Conservation (phyloP, 495 filamentous ascomycete genomes). For the Clavariopsis aquatica region DNA sequence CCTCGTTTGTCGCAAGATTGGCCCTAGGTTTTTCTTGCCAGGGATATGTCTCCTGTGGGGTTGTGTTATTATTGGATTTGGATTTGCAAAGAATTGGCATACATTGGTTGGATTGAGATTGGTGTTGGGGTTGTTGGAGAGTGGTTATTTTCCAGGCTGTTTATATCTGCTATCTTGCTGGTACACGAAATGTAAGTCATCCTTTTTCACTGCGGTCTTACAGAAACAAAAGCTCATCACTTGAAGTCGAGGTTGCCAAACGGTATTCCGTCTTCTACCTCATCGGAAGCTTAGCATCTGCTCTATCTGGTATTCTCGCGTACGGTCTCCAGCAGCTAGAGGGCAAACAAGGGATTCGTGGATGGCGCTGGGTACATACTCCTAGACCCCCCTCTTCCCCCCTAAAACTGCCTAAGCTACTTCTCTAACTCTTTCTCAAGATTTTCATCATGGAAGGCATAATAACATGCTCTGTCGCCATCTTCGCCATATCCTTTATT, state of each 20-base stretch:
- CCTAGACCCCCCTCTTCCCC: too few species aligned
- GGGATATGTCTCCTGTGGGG: constrained; percentile 22
- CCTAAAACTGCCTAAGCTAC: neutral
- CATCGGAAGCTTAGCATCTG: constrained; percentile 19
- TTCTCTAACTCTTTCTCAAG: neutral
- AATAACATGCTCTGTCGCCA: constrained; percentile 70
- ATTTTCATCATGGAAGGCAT: constrained; percentile 44
- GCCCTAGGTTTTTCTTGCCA: constrained; percentile 17
- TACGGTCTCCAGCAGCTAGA: constrained; percentile 26
- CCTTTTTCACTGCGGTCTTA: neutral
- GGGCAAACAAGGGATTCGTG: constrained; percentile 4
- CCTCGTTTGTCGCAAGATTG: constrained; percentile 9
- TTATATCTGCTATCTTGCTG: constrained; percentile 18
- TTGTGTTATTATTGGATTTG: constrained; percentile 25
- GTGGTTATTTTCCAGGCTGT: constrained; percentile 25
- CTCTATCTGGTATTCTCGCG: constrained; percentile 24
- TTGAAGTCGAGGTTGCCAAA: constrained; percentile 41
- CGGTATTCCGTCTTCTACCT: constrained; percentile 30
- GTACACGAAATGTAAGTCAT: constrained; percentile 16
- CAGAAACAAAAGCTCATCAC: neutral
- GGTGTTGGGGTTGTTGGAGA: constrained; percentile 25
- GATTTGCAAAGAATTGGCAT: constrained; percentile 27
- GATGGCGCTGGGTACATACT: constrained; percentile 18
- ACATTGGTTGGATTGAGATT: constrained; percentile 17
- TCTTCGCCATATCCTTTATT: constrained; percentile 81